Evolutionary conservation across 345 rosid species (phyloP).

Genomic region (Trapa bicornis): DNA sequence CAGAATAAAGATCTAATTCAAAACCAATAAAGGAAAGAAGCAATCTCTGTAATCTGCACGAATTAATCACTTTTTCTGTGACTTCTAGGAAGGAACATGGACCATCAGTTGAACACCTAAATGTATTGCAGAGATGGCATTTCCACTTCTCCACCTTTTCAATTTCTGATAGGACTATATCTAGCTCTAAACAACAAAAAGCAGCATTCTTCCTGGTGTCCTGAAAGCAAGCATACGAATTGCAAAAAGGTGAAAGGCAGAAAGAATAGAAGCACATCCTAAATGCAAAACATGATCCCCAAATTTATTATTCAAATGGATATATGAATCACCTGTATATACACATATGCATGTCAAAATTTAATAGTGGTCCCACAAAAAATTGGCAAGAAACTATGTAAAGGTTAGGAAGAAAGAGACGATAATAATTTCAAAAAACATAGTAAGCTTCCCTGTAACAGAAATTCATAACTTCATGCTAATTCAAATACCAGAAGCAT

Average conservation of each 20-base stretch:
- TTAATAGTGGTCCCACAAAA: not conserved
- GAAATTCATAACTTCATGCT: not conserved
- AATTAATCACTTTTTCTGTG: slow-evolving; percentile 32
- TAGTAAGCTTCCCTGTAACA: not conserved
- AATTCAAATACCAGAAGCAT: not conserved
- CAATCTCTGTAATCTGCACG: not conserved
- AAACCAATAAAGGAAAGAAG: not conserved
- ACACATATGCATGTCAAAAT: not conserved
- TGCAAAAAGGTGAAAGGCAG: not conserved
- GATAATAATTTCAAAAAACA: not conserved
- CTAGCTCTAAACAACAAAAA: slow-evolving; percentile 43
- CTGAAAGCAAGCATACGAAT: slow-evolving; percentile 22
- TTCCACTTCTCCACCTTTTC: slow-evolving; percentile 55
- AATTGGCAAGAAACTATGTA: not conserved
- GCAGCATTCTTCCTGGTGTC: slow-evolving; percentile 35
- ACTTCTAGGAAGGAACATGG: slow-evolving; percentile 19
- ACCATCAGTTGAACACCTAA: slow-evolving; percentile 23
- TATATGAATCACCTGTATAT: not conserved
- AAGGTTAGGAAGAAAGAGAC: not conserved
- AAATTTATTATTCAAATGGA: not conserved
- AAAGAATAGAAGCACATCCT: not conserved
- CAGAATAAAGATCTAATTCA: slow-evolving; percentile 8
- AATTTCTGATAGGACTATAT: slow-evolving; percentile 33
- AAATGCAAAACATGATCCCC: not conserved
- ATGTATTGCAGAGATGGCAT: slow-evolving; percentile 20